Conservation (phyloP, 345 rosid genomes). For the Physaria fendleri region DNA sequence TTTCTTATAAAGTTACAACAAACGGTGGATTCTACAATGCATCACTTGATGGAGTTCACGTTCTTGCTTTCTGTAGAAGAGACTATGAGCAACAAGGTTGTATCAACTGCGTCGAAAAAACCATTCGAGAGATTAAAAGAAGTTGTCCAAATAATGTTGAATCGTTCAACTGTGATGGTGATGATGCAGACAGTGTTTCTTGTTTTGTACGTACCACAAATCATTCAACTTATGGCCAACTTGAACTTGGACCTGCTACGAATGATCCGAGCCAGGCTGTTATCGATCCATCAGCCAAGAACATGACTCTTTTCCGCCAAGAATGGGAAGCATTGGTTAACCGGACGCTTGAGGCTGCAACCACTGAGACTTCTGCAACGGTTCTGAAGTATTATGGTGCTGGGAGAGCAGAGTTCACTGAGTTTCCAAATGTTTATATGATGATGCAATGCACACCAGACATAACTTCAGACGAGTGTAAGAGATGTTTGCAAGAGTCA, state of each 20-base stretch:
- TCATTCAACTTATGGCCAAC: slow-evolving; percentile 4
- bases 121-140: not conserved
- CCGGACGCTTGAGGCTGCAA: not conserved
- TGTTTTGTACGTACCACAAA: slow-evolving; percentile 34
- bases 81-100: slow-evolving; percentile 29
- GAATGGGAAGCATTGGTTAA: slow-evolving; percentile 19
- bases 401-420: not conserved
- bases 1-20: slow-evolving; percentile 15
- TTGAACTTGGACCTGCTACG: slow-evolving; percentile 3
- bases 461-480: slow-evolving; percentile 23
- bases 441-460: slow-evolving; percentile 48
- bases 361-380: slow-evolving; percentile 10
- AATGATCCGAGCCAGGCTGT: not conserved
- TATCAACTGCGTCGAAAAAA: slow-evolving; percentile 15
- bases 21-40: slow-evolving; percentile 27
- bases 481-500: slow-evolving; percentile 12
- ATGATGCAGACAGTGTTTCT: not conserved
- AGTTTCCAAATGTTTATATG: not conserved
- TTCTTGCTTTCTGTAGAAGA: slow-evolving; percentile 32
- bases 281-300: not conserved
- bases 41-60: slow-evolving; percentile 27
- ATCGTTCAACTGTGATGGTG: slow-evolving; percentile 19
- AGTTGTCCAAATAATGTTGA: slow-evolving; percentile 30
- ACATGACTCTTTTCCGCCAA: slow-evolving; percentile 23
- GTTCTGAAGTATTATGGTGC: slow-evolving; percentile 30